Percentiles rank a stretch among this genome's conserved stretches.
These are phyloP conservation scores for Phytophthora citricola DNA, from an alignment of 352 stramenopile species.

Conservation along the genomic window DNA sequence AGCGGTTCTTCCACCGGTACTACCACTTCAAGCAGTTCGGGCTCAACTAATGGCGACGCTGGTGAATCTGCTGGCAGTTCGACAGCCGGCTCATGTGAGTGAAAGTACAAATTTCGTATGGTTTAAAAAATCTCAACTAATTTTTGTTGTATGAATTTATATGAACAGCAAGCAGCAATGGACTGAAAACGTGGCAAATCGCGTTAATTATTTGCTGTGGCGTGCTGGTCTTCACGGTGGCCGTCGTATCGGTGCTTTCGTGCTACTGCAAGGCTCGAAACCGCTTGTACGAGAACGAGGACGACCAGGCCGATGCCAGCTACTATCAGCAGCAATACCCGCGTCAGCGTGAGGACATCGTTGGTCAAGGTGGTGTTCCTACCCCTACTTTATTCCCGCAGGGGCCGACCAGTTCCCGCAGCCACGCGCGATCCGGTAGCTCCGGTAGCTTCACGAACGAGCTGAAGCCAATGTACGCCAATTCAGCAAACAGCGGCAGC, in stretches of 20 bases:
- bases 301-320: constrained; percentile 43
- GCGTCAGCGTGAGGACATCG: constrained; percentile 14
- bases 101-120: not conserved
- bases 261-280: constrained; percentile 66
- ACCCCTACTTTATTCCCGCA: constrained; percentile 28
- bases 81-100: constrained; percentile 17
- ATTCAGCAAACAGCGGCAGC: constrained; percentile 33
- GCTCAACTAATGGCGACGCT: constrained; percentile 18
- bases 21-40: constrained; percentile 15
- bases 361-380: constrained; percentile 15
- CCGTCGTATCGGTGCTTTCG: constrained; percentile 55
- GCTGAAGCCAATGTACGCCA: constrained; percentile 37
- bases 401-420: constrained; percentile 8
- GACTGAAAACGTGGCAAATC: constrained; percentile 62
- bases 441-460: constrained; percentile 35
- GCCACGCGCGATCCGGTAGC: constrained; percentile 19
- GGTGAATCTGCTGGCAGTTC: constrained; percentile 22
- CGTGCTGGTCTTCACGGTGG: constrained; percentile 57
- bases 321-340: constrained; percentile 51
- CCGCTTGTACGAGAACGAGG: constrained; percentile 58
- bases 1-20: constrained; percentile 8
- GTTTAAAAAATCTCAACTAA: not conserved
- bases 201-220: constrained; percentile 66
- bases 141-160: not conserved
- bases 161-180: constrained; percentile 21